These are phyloP conservation scores for Pholiota molesta DNA, from an alignment of 768 basidiomycete species.

Conservation along the genomic window DNA sequence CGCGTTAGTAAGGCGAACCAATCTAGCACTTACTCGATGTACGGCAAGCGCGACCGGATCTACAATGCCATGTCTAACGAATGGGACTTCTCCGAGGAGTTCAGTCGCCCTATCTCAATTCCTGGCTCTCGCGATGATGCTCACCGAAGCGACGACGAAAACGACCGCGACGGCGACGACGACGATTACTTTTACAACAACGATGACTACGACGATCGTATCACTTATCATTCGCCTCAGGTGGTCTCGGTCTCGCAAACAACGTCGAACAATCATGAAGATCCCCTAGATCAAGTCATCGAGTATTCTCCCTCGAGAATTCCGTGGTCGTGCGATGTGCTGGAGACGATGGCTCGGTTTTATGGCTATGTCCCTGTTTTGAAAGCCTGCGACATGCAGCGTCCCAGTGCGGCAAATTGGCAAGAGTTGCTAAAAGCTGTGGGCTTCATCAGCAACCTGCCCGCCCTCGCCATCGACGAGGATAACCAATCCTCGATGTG, in stretches of 20 bases:
- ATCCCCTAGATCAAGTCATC: neutral
- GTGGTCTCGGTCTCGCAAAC: neutral
- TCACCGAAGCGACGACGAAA: neutral
- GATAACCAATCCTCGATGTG: neutral
- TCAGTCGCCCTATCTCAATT: neutral
- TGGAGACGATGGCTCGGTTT: neutral
- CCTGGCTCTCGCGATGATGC: neutral
- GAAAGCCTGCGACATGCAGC: neutral
- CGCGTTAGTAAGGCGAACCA: constrained; percentile 7
- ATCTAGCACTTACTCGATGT: neutral
- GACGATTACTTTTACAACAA: neutral
- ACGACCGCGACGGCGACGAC: neutral
- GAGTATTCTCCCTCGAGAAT: neutral
- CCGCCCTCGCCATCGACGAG: neutral
- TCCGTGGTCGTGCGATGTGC: neutral
- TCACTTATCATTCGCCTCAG: neutral
- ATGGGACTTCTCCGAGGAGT: constrained; percentile 17
- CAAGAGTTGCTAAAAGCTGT: neutral
- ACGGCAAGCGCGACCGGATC: neutral
- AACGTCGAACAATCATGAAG: too few species aligned
- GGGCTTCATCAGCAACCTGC: neutral
- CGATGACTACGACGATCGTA: neutral
- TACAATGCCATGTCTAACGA: constrained; percentile 15
- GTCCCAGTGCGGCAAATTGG: neutral
- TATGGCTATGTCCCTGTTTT: neutral